A percentile compares a stretch with the other conserved stretches of the same genome.
phyloP scores from a whole-genome alignment of 371 early-diverging fungal species.

The Gilbertella persicaria region DNA sequence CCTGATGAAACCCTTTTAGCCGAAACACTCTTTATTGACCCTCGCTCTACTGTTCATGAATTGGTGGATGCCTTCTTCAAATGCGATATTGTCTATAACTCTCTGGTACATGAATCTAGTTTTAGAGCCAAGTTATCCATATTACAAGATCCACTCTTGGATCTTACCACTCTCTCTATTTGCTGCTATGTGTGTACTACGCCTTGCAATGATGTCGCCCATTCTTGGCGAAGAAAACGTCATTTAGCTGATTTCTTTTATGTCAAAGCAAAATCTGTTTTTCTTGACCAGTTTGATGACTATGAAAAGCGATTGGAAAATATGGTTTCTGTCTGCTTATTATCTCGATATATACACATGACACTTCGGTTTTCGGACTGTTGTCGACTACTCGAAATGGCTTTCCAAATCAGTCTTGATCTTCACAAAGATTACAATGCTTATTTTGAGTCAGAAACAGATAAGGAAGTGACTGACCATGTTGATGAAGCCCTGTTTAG shows the following conservation, averaged over 20 bases:
- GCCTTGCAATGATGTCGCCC: conserved; percentile 10
- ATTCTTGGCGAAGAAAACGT: conserved; percentile 1
- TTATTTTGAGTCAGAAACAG: not conserved
- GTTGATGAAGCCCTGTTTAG: not conserved
- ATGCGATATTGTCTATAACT: conserved; percentile 10
- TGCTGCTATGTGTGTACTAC: conserved; percentile 14
- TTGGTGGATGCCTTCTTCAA: conserved; percentile 10
- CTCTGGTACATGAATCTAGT: conserved; percentile 12
- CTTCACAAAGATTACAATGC: not conserved
- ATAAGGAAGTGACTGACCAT: not conserved
- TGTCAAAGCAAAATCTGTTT: conserved; percentile 6
- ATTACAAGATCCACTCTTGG: conserved; percentile 1
- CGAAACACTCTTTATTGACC: not conserved
- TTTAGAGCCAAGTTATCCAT: not conserved
- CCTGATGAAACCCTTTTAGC: not conserved
- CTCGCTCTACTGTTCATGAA: not conserved
- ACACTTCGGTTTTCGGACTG: conserved; percentile 11
- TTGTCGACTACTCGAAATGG: conserved; percentile 3
- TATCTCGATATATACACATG: conserved; percentile 11
- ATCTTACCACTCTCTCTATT: conserved; percentile 9
- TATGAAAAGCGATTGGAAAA: conserved; percentile 23
- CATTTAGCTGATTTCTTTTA: conserved; percentile 19
- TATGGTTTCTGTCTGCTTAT: conserved; percentile 9
- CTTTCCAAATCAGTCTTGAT: conserved; percentile 18
- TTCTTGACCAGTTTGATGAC: conserved; percentile 22